Conservation (phyloP, 1,284 basidiomycete species). For the Kalmanozyma brasiliensis region DNA sequence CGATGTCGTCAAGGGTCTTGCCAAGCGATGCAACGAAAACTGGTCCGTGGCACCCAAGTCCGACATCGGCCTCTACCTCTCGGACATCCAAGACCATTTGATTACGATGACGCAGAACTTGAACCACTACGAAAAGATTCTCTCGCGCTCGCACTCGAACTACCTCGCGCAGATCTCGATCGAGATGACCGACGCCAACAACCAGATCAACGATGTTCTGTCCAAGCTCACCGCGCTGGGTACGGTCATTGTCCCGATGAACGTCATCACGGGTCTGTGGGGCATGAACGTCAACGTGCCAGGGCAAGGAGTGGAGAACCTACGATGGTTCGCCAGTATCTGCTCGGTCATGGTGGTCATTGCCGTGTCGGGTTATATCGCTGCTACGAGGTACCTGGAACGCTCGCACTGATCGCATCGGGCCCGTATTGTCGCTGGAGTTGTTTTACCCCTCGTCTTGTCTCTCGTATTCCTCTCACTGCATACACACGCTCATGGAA, state of each 20-base stretch:
- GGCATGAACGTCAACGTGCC: slow-evolving; percentile 68
- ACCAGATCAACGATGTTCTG: slow-evolving; percentile 97
- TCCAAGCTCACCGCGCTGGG: slow-evolving; percentile 98
- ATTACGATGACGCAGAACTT: slow-evolving; percentile 99
- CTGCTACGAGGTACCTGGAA: slow-evolving; percentile 64
- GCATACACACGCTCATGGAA: too few species aligned
- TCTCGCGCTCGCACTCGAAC: slow-evolving; percentile 98
- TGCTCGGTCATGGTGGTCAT: slow-evolving; percentile 62
- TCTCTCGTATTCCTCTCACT: too few species aligned
- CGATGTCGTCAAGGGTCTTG: slow-evolving; percentile 97
- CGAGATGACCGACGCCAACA: slow-evolving; percentile 89
- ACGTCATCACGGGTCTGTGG: slow-evolving; percentile 68
- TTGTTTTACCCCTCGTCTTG: too few species aligned
- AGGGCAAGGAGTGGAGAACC: slow-evolving; percentile 58
- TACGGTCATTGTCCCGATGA: slow-evolving; percentile 84
- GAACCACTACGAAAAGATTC: slow-evolving; percentile 77
- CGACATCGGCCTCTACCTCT: slow-evolving; percentile 95
- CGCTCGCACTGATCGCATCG: slow-evolving; percentile 28
- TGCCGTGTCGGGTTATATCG: slow-evolving; percentile 63
- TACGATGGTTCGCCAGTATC: slow-evolving; percentile 66
- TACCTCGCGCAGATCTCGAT: slow-evolving; percentile 70
- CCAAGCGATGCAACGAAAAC: slow-evolving; percentile 96
- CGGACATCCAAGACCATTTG: slow-evolving; percentile 89
- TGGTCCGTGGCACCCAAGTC: slow-evolving; percentile 98
- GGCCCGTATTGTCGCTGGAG: too few species aligned